A percentile compares a stretch with the other conserved stretches of the same genome.
Evolutionary conservation across 805 yeast species (phyloP).

Genomic region (Yarrowia bubula): DNA sequence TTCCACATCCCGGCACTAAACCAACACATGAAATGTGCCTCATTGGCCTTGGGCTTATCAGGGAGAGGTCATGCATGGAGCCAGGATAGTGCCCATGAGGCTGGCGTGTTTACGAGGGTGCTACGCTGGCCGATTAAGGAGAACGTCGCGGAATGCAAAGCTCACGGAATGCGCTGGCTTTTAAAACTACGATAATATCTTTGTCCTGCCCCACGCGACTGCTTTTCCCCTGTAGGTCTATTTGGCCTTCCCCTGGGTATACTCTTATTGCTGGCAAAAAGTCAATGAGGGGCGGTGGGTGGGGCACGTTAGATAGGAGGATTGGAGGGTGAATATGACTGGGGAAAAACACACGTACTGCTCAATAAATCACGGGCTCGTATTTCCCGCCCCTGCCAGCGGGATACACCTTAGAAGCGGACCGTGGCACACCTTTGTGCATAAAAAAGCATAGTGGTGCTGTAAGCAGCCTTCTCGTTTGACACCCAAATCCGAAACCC

Average conservation of each 20-base stretch:
- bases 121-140: not conserved
- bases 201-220: conserved; percentile 13
- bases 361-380: not conserved
- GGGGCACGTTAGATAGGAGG: not conserved
- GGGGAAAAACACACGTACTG: too few species aligned
- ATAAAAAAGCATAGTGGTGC: conserved; percentile 8
- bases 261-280: not conserved
- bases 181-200: not conserved
- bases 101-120: too few species aligned
- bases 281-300: not conserved
- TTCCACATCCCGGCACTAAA: not conserved
- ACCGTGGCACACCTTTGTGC: conserved; percentile 9
- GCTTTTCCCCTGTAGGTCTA: not conserved
- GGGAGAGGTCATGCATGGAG: not conserved
- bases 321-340: too few species aligned
- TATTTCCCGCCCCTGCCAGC: not conserved
- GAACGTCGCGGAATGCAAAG: not conserved
- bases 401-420: conserved; percentile 4
- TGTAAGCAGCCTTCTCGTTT: conserved; percentile 22
- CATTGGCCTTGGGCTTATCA: conserved; percentile 11
- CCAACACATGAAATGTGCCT: not conserved
- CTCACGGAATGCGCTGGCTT: not conserved
- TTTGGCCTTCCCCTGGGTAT: conserved; percentile 6
- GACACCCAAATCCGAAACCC: conserved; percentile 26
- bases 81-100: not conserved